Conservation (phyloP, 2,329 filamentous ascomycete genomes). For the Fusarium nelsonii region DNA sequence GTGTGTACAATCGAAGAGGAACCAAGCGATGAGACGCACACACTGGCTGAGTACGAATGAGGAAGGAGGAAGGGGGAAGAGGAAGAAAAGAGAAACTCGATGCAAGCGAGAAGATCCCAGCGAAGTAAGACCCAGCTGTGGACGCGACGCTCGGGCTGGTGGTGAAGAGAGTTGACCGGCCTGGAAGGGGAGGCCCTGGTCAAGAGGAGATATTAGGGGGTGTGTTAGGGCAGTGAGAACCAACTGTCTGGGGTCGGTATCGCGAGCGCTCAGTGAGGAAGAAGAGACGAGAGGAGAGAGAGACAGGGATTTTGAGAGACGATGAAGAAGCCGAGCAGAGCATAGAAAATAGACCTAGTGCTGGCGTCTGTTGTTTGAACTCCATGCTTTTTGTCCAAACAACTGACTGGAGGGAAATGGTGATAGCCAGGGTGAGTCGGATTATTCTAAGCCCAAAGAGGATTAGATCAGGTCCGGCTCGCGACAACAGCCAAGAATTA, state of each 20-base stretch:
- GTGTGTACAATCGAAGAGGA: conserved; percentile 39
- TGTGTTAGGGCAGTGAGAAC: conserved; percentile 22
- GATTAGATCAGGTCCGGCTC: conserved; percentile 35
- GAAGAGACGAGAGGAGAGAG: conserved; percentile 11
- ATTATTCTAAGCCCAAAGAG: conserved; percentile 9
- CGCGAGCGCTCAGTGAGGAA: conserved; percentile 13
- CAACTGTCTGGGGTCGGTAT: conserved; percentile 9
- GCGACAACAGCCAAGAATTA: conserved; percentile 21
- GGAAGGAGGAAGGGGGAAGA: conserved; percentile 18
- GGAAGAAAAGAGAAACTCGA: conserved; percentile 31
- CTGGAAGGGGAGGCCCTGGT: conserved; percentile 11
- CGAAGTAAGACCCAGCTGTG: conserved; percentile 33
- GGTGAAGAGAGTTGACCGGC: conserved; percentile 24
- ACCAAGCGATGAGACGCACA: conserved; percentile 44
- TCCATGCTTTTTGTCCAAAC: conserved; percentile 36
- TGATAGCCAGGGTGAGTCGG: conserved; percentile 42
- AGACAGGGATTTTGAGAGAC: conserved; percentile 29
- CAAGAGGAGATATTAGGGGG: conserved; percentile 39
- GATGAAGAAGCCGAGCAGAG: conserved; percentile 37
- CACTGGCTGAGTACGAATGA: conserved; percentile 45
- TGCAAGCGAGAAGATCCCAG: conserved; percentile 30
- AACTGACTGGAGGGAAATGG: conserved; percentile 44
- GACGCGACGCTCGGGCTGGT: conserved; percentile 26
- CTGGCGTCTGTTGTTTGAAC: conserved; percentile 46
- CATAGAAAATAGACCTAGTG: conserved; percentile 31